Evolutionary conservation across 306 rosid species (phyloP), one percentile per base, ranked within the genome.

Genomic region (Pterocarpus macrocarpus): DNA sequence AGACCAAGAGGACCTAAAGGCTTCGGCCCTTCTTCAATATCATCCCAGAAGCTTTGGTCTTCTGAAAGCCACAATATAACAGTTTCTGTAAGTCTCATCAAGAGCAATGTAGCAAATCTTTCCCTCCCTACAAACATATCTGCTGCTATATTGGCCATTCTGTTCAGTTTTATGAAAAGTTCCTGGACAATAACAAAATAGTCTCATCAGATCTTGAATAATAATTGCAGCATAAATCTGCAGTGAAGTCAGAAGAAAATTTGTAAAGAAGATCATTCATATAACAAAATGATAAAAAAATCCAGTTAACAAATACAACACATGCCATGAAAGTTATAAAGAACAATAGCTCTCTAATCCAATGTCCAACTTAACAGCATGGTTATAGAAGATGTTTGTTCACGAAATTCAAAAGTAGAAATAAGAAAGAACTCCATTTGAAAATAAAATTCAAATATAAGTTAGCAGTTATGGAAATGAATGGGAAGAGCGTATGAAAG

Each of bases 1-100:
- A 96, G 90, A 75, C 99, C 99, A 80, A 92, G 95, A 84, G 97
- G 90, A 41, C 98, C 97, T 41, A 96, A 83, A 76, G 98, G 92
- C 84, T 90, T 88, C 38, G 97, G 97, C 63, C 99, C 99, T 64
- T 96, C 98, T 85, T 96, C 98, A 75, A 96, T 94, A 84, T 96
- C 99, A 86, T 94, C 99, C 99, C 99, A 96, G 80, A 96, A 96
- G 87, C 95, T 91, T 82, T 96, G 99, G 87, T 96, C 99, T 72
- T 87, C 94, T 1, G 99, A 96, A 64, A 96, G 93, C 99, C 99
- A 96, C 86, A 96, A 81, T 75, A 96, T 87, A 81, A 96, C 97
- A 53, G 99, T 96, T 84, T 96, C 99, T 17, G 99, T 96, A 56
- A 96, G 97, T 85, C 94, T 94, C 98, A 96, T 96, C 86, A 96